A percentile compares a stretch with the other conserved stretches of the same genome.
phyloP scores from a whole-genome alignment of 208 protist species.

The Crithidia fasciculata region DNA sequence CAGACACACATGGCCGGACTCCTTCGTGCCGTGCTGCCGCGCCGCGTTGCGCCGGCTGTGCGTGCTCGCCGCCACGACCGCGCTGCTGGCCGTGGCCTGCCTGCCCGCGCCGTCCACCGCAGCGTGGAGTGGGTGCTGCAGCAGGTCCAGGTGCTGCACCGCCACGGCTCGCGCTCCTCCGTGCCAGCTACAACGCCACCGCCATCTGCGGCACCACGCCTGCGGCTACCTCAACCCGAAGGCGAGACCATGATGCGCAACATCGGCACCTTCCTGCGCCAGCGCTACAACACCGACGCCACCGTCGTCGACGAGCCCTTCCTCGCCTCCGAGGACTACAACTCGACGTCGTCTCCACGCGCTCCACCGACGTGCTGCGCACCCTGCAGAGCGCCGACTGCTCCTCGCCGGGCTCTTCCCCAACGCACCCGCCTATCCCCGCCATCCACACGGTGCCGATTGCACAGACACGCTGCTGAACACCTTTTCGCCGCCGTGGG shows the following conservation, averaged over 20 bases:
- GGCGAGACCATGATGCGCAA: constrained; percentile 44
- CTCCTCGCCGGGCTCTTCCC: constrained; percentile 46
- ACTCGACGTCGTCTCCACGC: constrained; percentile 43
- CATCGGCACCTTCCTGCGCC: constrained; percentile 45
- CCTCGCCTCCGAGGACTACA: constrained; percentile 37
- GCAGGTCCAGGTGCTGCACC: constrained; percentile 51
- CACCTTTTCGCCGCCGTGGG: constrained; percentile 31
- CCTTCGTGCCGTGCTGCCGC: constrained; percentile 2
- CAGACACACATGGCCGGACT: too few relatives aligned
- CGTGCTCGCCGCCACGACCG: constrained; percentile 5
- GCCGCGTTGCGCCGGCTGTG: constrained; percentile 10
- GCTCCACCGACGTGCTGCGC: constrained; percentile 50
- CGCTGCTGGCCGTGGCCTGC: constrained; percentile 13
- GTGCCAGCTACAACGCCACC: constrained; percentile 24
- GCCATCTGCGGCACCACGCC: constrained; percentile 35
- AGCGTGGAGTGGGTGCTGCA: constrained; percentile 18
- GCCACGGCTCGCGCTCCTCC: constrained; percentile 45
- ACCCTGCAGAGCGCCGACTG: constrained; percentile 51
- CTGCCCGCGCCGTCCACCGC: constrained; percentile 15
- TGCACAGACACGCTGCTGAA: constrained; percentile 29
- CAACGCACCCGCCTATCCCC: constrained; percentile 35
- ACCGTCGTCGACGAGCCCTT: constrained; percentile 23
- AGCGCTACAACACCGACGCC: constrained; percentile 35
- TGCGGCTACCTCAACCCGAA: constrained; percentile 50
- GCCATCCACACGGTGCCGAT: constrained; percentile 49